Percentiles rank a stretch among this genome's conserved stretches.
Evolutionary conservation across 176 grass and related monocot genomes (phyloP).

Genomic region (Juncus inflexus): DNA sequence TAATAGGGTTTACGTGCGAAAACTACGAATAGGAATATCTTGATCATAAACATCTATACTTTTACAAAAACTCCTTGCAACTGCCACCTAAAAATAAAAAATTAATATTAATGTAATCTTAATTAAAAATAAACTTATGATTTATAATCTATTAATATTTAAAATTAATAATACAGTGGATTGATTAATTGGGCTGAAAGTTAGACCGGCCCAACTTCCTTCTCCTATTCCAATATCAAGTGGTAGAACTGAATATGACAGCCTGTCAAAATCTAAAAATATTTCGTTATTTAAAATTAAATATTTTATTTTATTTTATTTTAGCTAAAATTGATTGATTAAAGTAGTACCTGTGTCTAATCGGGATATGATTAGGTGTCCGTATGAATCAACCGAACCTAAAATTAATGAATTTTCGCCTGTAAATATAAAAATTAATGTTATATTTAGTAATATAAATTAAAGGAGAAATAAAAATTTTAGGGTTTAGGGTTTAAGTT

Average conservation of each 20-base stretch:
- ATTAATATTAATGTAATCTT: not conserved
- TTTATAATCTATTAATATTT: not conserved
- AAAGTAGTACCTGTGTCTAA: conserved; percentile 72
- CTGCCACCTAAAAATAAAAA: conserved; percentile 59
- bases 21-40: conserved; percentile 88
- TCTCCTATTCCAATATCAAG: conserved; percentile 65
- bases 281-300: conserved; percentile 17
- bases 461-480: too few species aligned
- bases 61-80: conserved; percentile 82
- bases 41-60: conserved; percentile 87
- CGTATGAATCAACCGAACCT: conserved; percentile 72
- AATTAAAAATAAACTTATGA: not conserved
- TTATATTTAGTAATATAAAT: too few species aligned
- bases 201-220: conserved; percentile 86
- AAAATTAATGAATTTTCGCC: conserved; percentile 78
- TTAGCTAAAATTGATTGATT: conserved; percentile 26
- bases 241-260: conserved; percentile 83
- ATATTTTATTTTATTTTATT: conserved; percentile 12
- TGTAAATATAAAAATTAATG: conserved; percentile 23
- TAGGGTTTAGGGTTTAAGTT: not conserved
- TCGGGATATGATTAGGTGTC: conserved; percentile 81
- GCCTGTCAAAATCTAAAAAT: conserved; percentile 69
- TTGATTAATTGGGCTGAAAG: conserved; percentile 58
- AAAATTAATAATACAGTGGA: conserved; percentile 49
- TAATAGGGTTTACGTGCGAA: conserved; percentile 54